phyloP scores from a whole-genome alignment of 139 green algal species.

The Closterium sp. region DNA sequence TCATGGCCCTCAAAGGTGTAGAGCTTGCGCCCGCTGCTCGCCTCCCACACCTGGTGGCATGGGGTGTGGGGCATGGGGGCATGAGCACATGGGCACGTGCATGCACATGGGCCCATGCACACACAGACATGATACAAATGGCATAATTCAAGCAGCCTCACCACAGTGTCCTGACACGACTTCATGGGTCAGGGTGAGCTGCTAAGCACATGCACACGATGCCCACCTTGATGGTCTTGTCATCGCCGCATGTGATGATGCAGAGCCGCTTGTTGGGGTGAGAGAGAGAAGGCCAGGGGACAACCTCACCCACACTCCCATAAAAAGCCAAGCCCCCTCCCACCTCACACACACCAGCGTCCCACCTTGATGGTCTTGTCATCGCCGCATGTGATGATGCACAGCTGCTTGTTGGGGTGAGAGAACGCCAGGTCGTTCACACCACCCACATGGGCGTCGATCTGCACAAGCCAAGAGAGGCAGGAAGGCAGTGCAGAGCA shows the following conservation, averaged over 20 bases:
- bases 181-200: too few relatives aligned
- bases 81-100: neutral
- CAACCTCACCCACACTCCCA: neutral
- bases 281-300: neutral
- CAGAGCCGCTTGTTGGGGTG: conserved; percentile 38
- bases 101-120: neutral
- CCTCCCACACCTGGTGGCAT: conserved; percentile 45
- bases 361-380: conserved; percentile 54
- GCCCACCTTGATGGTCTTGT: too few relatives aligned
- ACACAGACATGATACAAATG: neutral
- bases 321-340: neutral
- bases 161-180: neutral
- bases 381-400: conserved; percentile 56
- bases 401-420: conserved; percentile 45
- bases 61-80: neutral
- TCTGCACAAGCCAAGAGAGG: conserved; percentile 40
- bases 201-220: too few relatives aligned
- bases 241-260: conserved; percentile 53
- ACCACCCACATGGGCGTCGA: conserved; percentile 47
- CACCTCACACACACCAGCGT: neutral
- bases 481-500: neutral
- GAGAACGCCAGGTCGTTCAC: conserved; percentile 55
- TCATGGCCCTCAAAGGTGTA: conserved; percentile 53
- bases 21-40: conserved; percentile 27
- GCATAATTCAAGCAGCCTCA: neutral